Evolutionary conservation across 1,284 basidiomycete genomes (phyloP), one percentile per base, ranked within the genome.

Genomic region (Puccinia hordei): DNA sequence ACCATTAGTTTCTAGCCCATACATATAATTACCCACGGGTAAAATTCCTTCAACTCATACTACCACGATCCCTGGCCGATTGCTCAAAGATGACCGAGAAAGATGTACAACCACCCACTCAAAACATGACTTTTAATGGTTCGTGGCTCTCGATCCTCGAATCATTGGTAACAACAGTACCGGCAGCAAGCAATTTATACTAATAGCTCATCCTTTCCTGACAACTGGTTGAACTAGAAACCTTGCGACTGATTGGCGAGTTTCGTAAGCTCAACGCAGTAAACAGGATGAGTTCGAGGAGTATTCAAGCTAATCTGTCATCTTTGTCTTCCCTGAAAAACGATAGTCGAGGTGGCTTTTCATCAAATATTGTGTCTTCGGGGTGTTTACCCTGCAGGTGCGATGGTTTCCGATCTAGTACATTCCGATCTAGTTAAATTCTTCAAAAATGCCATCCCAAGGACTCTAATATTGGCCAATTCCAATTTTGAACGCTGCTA

Each of bases 281-380:
- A 5, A 10, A n/a, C n/a, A n/a, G n/a, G 10, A 35, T 19, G 9
- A 59, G 27, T 2, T 12, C 10, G 12, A 8, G n/a, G 33, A 55
- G 22, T 41, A 41, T 41, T 41, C 6, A 41, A 41, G 38, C 38
- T 66, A 6, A 44, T 12, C 13, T 41, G 27, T 22, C 38, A n/a
- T 55, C 65, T 35, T n/a, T 19, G 15, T 57, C 0, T 24, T 19
- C 44, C 17, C 0, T 0, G 24, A 24, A 59, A 53, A 61, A 38
- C 5, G 12, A 41, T 76, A 95, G 94, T 98, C 83, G 95, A 98
- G 85, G 92, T 95, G 33, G 92, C 93, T 1, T 91, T 97, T 81
- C 95, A 98, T 85, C 92, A 91, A 0, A 93, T 98, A 81, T 89
- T 98, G 0, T 96, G 93, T 84, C 90, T 95, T 33, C 91, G 95